Base-by-base conservation (phyloP, 495 filamentous ascomycete genomes). In the Staphylotrichum tortipilum region DNA sequence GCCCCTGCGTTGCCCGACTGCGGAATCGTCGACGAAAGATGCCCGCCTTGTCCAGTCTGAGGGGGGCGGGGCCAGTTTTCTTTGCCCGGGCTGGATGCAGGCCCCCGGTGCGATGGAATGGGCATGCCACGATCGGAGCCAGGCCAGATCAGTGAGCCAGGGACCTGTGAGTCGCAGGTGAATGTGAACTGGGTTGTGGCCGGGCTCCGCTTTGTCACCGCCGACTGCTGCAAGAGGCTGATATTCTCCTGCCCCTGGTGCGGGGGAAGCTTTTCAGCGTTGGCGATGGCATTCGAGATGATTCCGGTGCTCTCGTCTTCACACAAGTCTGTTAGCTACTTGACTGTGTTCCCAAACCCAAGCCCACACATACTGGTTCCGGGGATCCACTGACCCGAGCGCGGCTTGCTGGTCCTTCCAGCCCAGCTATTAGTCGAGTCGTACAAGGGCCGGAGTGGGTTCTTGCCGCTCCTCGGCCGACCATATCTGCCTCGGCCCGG, bases 141-240 rank as follows among this genome's bases (percentile, higher is more conserved):
- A 29, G 76, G 71, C 75, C 74, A 78, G 22, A 69, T 57, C 17
- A 68, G 36, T n/a, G 63, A 59, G 4, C 68, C 69, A 7, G 74
- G 70, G 10, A 75, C 73, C 46, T 75, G 73, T 0, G 77, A 71
- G 50, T 88, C 84, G 65, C 87, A 91, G 2, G 85, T 92, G 64
- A 96, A 96, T 14, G 89, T 95, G 58, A 96, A 96, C 54, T 94
- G 87, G 0, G 84, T 81, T 47, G 88, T 87, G 10, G 80, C 77
- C 19, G 79, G 71, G 24, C 75, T 80, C 3, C 71, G 63, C 58
- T 78, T 80, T 3, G 75, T 73, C 7, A 78, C 75, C 15, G 76
- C 65, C 64, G 83, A 78, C 58, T 86, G 85, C 36, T 86, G 81
- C 34, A 92, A 61, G 52, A 91, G 73, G 61, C 86, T 92, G 33